A percentile compares a stretch with the other conserved stretches of the same genome.
Evolutionary conservation across 805 yeast species (phyloP).

Genomic region (Teunomyces aglyptinius): DNA sequence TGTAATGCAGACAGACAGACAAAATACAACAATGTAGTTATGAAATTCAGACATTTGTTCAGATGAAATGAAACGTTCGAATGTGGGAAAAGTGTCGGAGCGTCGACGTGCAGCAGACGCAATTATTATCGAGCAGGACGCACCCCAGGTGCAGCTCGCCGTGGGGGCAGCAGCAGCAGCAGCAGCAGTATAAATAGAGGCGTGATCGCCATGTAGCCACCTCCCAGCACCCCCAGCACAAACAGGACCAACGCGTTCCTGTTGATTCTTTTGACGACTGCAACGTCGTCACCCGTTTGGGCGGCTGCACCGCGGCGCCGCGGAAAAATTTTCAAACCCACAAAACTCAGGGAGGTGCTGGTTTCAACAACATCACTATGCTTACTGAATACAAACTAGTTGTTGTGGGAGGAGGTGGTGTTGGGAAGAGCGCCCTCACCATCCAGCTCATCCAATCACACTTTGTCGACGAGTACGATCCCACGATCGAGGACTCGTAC

Average conservation of each 20-base stretch:
- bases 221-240: not conserved
- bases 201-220: too few species aligned
- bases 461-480: conserved; percentile 96
- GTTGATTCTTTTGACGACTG: not conserved
- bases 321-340: not conserved
- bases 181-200: too few species aligned
- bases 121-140: too few species aligned
- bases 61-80: too few species aligned
- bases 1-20: not conserved
- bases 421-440: conserved; percentile 95
- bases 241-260: not conserved
- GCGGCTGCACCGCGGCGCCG: not conserved
- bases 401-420: conserved; percentile 98
- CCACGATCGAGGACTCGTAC: conserved; percentile 92
- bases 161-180: too few species aligned
- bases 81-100: too few species aligned
- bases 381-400: conserved; percentile 85
- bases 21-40: not conserved
- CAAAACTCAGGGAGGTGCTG: not conserved
- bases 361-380: conserved; percentile 15
- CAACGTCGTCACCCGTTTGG: not conserved
- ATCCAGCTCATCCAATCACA: conserved; percentile 93
- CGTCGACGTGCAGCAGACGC: too few species aligned
- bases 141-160: too few species aligned
- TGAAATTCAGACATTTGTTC: too few species aligned